Percentiles rank a stretch among this genome's conserved stretches.
Conservation (phyloP, 805 yeast species). For the Kurtzmaniella fragi region DNA sequence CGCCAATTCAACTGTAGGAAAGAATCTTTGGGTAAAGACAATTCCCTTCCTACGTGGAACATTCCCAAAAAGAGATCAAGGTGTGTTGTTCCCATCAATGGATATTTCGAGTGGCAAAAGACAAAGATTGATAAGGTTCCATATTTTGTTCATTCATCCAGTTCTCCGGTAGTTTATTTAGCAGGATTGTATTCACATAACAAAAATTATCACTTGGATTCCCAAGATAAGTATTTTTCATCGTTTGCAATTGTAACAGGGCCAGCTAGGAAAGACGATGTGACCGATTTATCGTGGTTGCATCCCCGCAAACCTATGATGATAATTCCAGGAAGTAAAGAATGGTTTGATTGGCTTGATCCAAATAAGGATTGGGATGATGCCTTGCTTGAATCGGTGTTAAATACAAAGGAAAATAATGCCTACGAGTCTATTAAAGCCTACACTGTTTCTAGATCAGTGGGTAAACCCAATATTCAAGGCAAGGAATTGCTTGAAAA, state of each 20-base stretch:
- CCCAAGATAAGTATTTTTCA: constrained; percentile 28
- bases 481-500: constrained; percentile 33
- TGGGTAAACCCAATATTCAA: constrained; percentile 57
- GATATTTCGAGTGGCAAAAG: constrained; percentile 80
- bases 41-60: constrained; percentile 51
- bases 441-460: constrained; percentile 54
- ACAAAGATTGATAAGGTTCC: constrained; percentile 48
- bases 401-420: constrained; percentile 29
- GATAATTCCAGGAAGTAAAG: constrained; percentile 51
- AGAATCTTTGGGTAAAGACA: constrained; percentile 49
- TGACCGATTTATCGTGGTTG: constrained; percentile 56
- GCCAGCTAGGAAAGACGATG: constrained; percentile 42
- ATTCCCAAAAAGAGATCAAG: constrained; percentile 42
- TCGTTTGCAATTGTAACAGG: constrained; percentile 71
- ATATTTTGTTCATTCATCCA: constrained; percentile 55
- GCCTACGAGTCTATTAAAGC: constrained; percentile 39
- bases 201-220: constrained; percentile 15
- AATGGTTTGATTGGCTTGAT: constrained; percentile 63
- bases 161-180: constrained; percentile 50
- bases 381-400: constrained; percentile 29
- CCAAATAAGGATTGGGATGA: constrained; percentile 35
- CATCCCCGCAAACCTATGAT: constrained; percentile 79
- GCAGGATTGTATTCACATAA: constrained; percentile 48
- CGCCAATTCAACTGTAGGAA: constrained; percentile 70
- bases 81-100: constrained; percentile 75